Conservation (phyloP, 1,139 yeast species). For the Yamadazyma jaroonii region DNA sequence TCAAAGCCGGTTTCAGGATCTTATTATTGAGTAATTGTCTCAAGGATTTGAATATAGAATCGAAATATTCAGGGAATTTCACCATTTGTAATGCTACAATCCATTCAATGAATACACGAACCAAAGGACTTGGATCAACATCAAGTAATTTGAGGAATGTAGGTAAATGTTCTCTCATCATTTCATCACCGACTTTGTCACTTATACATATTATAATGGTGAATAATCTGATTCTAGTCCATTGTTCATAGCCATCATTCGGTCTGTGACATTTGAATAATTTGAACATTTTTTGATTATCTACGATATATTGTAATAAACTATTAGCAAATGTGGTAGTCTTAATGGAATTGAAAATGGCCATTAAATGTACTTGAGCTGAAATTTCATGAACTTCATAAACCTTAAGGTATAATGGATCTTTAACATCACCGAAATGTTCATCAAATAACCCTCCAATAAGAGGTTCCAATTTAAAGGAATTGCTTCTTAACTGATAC, state of each 20-base stretch:
- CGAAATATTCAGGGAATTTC: slow-evolving; percentile 16
- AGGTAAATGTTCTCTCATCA: slow-evolving; percentile 16
- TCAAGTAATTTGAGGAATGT: slow-evolving; percentile 25
- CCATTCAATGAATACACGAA: slow-evolving; percentile 80
- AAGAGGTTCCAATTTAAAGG: slow-evolving; percentile 59
- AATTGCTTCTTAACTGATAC: slow-evolving; percentile 53
- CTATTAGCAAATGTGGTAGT: slow-evolving; percentile 32
- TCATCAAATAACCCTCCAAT: slow-evolving; percentile 51
- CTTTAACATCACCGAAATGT: slow-evolving; percentile 21
- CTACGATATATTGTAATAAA: slow-evolving; percentile 42
- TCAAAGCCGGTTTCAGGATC: slow-evolving; percentile 46
- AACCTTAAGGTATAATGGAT: slow-evolving; percentile 42
- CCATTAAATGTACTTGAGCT: slow-evolving; percentile 49
- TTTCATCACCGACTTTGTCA: slow-evolving; percentile 19
- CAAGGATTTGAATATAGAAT: slow-evolving; percentile 19
- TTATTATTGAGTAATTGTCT: slow-evolving; percentile 13
- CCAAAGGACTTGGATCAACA: slow-evolving; percentile 73
- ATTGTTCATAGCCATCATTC: slow-evolving; percentile 69
- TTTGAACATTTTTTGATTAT: slow-evolving; percentile 36
- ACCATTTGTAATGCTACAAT: slow-evolving; percentile 45
- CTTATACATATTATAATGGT: slow-evolving; percentile 46
- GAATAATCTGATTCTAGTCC: slow-evolving; percentile 57
- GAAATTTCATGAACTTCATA: slow-evolving; percentile 65
- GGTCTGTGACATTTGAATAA: slow-evolving; percentile 50
- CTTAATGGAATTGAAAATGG: slow-evolving; percentile 37